These are phyloP conservation scores for Fragaria iinumae DNA, from an alignment of 306 rosid genomes.

Conservation along the genomic window DNA sequence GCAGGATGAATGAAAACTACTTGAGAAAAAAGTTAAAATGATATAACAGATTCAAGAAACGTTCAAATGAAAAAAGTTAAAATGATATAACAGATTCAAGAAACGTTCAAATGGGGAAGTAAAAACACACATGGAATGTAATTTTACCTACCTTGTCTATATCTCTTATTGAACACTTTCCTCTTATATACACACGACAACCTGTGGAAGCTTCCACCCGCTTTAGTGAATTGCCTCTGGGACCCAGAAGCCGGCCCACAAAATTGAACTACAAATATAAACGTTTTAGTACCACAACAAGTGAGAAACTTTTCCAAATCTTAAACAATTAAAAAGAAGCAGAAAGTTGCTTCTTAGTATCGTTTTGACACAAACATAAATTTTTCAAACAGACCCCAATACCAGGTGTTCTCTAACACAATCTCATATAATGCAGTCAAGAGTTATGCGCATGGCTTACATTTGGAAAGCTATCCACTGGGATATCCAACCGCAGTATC, in stretches of 20 bases:
- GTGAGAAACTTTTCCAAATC: neutral
- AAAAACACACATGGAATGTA: neutral
- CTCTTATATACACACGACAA: constrained; percentile 82
- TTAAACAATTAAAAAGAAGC: neutral
- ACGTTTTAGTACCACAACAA: constrained; percentile 20
- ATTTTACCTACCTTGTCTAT: constrained; percentile 43
- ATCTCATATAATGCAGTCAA: neutral
- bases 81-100: neutral
- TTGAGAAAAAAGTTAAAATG: neutral
- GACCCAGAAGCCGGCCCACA: constrained; percentile 86
- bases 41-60: neutral
- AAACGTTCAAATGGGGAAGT: neutral
- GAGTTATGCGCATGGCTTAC: constrained; percentile 39
- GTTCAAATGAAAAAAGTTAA: constrained; percentile 1
- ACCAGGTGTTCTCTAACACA: constrained; percentile 16
- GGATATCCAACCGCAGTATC: constrained; percentile 93
- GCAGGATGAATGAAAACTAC: neutral
- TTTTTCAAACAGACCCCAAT: constrained; percentile 18
- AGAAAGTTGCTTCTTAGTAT: neutral
- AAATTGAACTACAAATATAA: constrained; percentile 60
- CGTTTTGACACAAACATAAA: neutral
- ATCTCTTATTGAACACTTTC: constrained; percentile 81
- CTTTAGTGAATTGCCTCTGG: constrained; percentile 82
- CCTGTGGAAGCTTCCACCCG: constrained; percentile 86
- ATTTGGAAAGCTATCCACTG: constrained; percentile 82